These are phyloP conservation scores for Passiflora organensis DNA, from an alignment of 345 rosid genomes.

Conservation along the genomic window DNA sequence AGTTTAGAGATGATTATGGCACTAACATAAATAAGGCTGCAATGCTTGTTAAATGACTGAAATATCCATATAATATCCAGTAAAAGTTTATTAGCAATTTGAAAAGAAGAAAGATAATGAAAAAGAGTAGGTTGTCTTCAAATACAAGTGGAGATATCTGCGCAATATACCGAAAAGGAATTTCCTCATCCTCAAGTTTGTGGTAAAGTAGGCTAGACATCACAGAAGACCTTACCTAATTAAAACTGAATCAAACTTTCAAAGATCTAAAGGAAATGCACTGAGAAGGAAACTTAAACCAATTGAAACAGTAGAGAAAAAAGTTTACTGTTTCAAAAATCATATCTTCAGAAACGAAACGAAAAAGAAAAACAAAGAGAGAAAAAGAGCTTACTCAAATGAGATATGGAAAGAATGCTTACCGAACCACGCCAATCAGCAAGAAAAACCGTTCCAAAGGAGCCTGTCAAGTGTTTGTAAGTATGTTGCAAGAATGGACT, in stretches of 20 bases:
- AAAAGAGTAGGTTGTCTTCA: not conserved
- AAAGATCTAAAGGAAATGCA: too few species aligned
- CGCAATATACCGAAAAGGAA: too few species aligned
- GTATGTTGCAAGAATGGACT: slow-evolving; percentile 8
- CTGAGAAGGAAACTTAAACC: too few species aligned
- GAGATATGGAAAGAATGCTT: not conserved
- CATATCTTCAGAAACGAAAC: not conserved
- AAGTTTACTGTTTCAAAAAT: too few species aligned
- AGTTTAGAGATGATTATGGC: slow-evolving; percentile 1
- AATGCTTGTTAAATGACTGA: not conserved
- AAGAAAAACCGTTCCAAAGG: slow-evolving; percentile 25
- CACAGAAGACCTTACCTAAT: too few species aligned
- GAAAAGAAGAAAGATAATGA: not conserved
- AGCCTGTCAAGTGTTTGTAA: slow-evolving; percentile 17
- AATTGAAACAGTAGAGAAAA: too few species aligned
- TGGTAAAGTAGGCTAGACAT: too few species aligned
- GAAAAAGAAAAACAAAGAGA: not conserved
- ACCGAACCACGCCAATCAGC: slow-evolving; percentile 32
- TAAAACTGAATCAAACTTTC: too few species aligned
- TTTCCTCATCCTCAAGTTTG: too few species aligned
- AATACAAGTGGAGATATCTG: too few species aligned
- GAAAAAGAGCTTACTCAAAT: too few species aligned
- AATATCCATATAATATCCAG: not conserved
- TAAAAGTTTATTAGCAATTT: not conserved
- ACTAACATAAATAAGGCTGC: not conserved